A percentile compares a stretch with the other conserved stretches of the same genome.
These are phyloP conservation scores for Vitis rotundifolia DNA, from an alignment of 164 flowering plant species.

Conservation along the genomic window DNA sequence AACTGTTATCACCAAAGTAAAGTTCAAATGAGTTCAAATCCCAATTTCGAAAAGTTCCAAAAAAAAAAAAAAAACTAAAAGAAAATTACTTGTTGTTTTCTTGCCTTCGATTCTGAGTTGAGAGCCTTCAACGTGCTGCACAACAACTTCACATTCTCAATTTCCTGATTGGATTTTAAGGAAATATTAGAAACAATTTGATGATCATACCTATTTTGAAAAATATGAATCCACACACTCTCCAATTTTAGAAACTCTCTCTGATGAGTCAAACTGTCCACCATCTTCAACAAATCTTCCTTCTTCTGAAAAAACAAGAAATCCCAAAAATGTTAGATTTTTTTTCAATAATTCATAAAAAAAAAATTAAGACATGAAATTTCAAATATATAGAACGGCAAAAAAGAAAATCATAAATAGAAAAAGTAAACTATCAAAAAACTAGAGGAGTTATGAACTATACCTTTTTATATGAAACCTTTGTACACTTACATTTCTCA, in stretches of 20 bases:
- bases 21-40: too few relatives aligned
- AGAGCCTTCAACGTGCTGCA: slow-evolving; percentile 13
- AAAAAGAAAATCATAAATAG: too few relatives aligned
- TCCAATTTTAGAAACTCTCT: slow-evolving; percentile 17
- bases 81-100: slow-evolving; percentile 13
- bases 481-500: slow-evolving; percentile 21
- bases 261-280: slow-evolving; percentile 15
- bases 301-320: slow-evolving; percentile 28
- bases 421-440: too few relatives aligned
- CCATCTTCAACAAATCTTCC: slow-evolving; percentile 25
- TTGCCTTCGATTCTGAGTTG: slow-evolving; percentile 33
- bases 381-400: too few relatives aligned
- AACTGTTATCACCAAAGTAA: too few relatives aligned
- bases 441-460: too few relatives aligned
- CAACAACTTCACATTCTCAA: slow-evolving; percentile 3
- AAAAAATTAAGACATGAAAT: too few relatives aligned
- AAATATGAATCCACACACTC: slow-evolving; percentile 12
- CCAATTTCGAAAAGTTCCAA: too few relatives aligned
- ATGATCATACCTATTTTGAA: neutral
- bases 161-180: slow-evolving; percentile 26
- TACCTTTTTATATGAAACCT: slow-evolving; percentile 19
- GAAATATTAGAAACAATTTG: neutral
- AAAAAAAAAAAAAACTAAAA: too few relatives aligned
- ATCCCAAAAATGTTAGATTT: too few relatives aligned
- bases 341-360: too few relatives aligned